Conservation (phyloP, 1,284 basidiomycete genomes). For the Marasmius fiardii region DNA sequence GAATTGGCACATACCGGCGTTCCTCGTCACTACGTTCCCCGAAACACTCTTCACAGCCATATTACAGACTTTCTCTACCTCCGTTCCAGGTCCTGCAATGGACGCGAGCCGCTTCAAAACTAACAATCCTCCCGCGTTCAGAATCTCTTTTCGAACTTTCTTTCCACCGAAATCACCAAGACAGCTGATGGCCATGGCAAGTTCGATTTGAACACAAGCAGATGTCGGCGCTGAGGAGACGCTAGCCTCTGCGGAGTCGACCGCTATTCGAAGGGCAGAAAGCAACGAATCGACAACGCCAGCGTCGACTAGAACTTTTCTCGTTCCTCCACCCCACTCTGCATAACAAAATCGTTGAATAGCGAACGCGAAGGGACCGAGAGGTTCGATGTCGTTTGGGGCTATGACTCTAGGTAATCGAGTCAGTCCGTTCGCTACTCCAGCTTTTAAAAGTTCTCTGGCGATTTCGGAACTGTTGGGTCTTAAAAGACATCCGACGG, state of each 20-base stretch:
- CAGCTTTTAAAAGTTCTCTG: slow-evolving; percentile 20
- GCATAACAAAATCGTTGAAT: slow-evolving; percentile 22
- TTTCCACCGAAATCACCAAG: slow-evolving; percentile 22
- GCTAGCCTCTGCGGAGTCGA: too few species aligned
- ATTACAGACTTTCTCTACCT: background rate
- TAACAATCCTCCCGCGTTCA: slow-evolving; percentile 21
- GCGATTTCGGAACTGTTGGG: slow-evolving; percentile 25
- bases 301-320: slow-evolving; percentile 20
- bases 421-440: slow-evolving; percentile 22
- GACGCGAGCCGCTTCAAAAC: slow-evolving; percentile 17
- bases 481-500: slow-evolving; percentile 24
- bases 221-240: too few species aligned
- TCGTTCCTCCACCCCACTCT: slow-evolving; percentile 21
- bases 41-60: background rate
- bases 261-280: slow-evolving; percentile 17
- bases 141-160: slow-evolving; percentile 22
- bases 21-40: background rate
- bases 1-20: slow-evolving; percentile 1
- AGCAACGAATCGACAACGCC: slow-evolving; percentile 21
- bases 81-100: background rate
- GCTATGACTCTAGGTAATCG: slow-evolving; percentile 22
- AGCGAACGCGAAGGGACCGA: slow-evolving; percentile 22
- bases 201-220: slow-evolving; percentile 21
- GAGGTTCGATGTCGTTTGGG: slow-evolving; percentile 12
- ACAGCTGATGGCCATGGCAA: slow-evolving; percentile 21